phyloP scores from a whole-genome alignment of 352 stramenopile species.

The Phytophthora chlamydospora region DNA sequence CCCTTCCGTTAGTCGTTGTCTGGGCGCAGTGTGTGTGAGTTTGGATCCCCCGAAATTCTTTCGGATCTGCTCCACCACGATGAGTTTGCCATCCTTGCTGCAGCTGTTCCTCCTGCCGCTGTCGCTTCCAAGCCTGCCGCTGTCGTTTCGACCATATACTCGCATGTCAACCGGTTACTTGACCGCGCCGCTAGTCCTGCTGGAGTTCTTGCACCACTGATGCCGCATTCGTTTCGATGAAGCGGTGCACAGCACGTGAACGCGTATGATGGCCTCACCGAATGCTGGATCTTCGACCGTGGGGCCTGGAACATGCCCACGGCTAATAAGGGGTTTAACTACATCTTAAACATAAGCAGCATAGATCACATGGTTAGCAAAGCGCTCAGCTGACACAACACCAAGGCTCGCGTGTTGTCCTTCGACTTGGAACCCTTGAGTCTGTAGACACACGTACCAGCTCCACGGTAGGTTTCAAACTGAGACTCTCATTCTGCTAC shows the following conservation, averaged over 20 bases:
- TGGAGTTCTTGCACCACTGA: conserved; percentile 13
- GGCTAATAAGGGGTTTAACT: conserved; percentile 14
- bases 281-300: conserved; percentile 14
- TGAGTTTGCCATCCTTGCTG: too few species aligned
- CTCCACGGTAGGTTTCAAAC: too few species aligned
- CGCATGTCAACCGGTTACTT: too few species aligned
- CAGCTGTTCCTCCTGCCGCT: too few species aligned
- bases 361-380: conserved; percentile 5
- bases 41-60: too few species aligned
- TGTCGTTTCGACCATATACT: too few species aligned
- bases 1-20: too few species aligned
- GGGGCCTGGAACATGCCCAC: conserved; percentile 21
- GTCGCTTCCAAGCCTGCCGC: too few species aligned
- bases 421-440: not conserved
- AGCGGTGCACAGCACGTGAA: conserved; percentile 15
- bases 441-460: not conserved
- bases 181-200: too few species aligned
- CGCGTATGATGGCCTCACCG: not conserved
- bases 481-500: too few species aligned
- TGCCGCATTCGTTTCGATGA: conserved; percentile 19
- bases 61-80: too few species aligned
- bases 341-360: conserved; percentile 6
- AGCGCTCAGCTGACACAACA: not conserved
- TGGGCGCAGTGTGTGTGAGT: too few species aligned
- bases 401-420: not conserved